phyloP scores from a whole-genome alignment of 2,329 filamentous ascomycete species.

The Hypoxylon sp. region DNA sequence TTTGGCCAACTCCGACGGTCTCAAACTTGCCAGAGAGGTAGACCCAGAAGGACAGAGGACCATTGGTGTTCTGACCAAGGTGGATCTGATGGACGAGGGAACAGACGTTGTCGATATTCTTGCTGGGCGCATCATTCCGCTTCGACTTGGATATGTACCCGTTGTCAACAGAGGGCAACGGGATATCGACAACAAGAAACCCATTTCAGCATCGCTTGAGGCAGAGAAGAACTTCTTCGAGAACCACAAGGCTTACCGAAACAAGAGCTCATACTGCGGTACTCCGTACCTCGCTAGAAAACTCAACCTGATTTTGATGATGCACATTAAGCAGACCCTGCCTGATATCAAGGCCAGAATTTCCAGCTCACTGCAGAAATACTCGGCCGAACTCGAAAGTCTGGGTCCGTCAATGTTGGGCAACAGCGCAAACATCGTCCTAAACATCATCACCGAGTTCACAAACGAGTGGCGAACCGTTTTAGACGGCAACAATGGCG shows the following conservation, averaged over 20 bases:
- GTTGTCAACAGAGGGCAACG: slow-evolving; percentile 98
- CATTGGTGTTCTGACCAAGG: slow-evolving; percentile 98
- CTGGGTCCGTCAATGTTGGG: slow-evolving; percentile 95
- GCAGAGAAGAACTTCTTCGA: slow-evolving; percentile 98
- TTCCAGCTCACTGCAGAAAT: slow-evolving; percentile 92
- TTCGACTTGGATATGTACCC: slow-evolving; percentile 94
- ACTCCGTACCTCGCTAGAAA: slow-evolving; percentile 97
- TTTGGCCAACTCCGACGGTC: slow-evolving; percentile 96
- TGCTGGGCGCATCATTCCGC: slow-evolving; percentile 94
- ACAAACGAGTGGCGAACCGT: slow-evolving; percentile 97
- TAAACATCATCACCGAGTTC: slow-evolving; percentile 99
- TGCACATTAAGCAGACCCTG: slow-evolving; percentile 99
- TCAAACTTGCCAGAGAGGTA: slow-evolving; percentile 96
- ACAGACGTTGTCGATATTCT: slow-evolving; percentile 99
- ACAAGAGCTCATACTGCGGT: slow-evolving; percentile 98
- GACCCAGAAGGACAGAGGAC: slow-evolving; percentile 97
- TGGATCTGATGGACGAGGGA: slow-evolving; percentile 98
- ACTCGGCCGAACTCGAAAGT: slow-evolving; percentile 81
- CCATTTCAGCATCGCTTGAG: slow-evolving; percentile 90
- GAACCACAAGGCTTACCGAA: slow-evolving; percentile 97
- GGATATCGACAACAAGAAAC: slow-evolving; percentile 98
- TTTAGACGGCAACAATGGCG: slow-evolving; percentile 94
- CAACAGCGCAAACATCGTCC: slow-evolving; percentile 94
- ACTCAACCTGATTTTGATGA: slow-evolving; percentile 98
- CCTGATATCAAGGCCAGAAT: slow-evolving; percentile 99